Percentiles rank a stretch among this genome's conserved stretches.
These are phyloP conservation scores for Metschnikowia sp. DNA, from an alignment of 805 yeast species.

Conservation along the genomic window DNA sequence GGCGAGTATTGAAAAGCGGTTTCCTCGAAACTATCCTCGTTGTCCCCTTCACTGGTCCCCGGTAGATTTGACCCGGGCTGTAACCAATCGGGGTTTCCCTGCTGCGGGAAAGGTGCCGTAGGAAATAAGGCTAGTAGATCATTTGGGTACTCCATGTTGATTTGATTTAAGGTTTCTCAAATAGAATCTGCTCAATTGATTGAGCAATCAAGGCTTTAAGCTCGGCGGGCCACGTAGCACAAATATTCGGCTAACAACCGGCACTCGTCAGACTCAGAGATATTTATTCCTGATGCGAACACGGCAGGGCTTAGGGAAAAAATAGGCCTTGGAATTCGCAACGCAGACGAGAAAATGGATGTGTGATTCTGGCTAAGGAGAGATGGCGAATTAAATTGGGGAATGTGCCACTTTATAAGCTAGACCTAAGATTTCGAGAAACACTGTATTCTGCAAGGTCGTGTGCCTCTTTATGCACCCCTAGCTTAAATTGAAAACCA, in stretches of 20 bases:
- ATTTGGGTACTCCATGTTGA: constrained; percentile 4
- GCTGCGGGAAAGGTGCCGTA: constrained; percentile 2
- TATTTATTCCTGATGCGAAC: too few relatives aligned
- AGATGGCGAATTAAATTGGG: too few relatives aligned
- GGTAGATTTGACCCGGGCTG: constrained; percentile 4
- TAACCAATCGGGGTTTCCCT: constrained; percentile 2
- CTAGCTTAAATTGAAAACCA: constrained; percentile 3
- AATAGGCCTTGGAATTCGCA: too few relatives aligned
- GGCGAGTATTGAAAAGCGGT: not conserved
- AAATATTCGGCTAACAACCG: too few relatives aligned
- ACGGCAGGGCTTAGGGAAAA: too few relatives aligned
- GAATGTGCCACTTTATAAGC: not conserved
- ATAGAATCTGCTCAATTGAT: not conserved
- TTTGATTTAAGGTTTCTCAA: not conserved
- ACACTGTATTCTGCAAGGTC: not conserved
- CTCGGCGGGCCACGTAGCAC: too few relatives aligned
- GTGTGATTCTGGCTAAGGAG: too few relatives aligned
- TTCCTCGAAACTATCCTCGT: constrained; percentile 1
- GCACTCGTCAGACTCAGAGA: too few relatives aligned
- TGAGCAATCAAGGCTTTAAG: too few relatives aligned
- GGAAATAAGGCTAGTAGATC: constrained; percentile 9
- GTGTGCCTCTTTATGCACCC: constrained; percentile 9
- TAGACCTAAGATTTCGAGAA: constrained; percentile 1
- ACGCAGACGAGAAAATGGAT: too few relatives aligned
- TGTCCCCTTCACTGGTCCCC: not conserved